Conservation (phyloP, 768 basidiomycete species). For the Hericium coralloides region DNA sequence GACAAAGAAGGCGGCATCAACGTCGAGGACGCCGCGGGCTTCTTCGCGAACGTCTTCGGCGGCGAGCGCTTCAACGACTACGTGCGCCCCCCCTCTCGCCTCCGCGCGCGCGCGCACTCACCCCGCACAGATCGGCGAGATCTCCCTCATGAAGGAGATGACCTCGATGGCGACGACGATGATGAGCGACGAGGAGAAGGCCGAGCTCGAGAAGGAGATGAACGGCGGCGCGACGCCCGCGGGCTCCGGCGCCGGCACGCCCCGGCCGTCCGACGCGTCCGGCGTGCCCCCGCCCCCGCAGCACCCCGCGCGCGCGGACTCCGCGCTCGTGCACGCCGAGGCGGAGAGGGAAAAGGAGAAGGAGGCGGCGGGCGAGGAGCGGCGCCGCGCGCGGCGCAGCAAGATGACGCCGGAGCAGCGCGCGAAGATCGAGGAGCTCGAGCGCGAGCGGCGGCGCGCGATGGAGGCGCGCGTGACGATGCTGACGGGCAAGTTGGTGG, state of each 20-base stretch:
- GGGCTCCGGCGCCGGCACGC: not conserved
- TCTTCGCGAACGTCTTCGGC: slow-evolving; percentile 95
- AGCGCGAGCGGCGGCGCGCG: slow-evolving; percentile 69
- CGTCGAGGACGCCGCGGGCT: slow-evolving; percentile 88
- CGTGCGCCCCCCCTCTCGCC: slow-evolving; percentile 36
- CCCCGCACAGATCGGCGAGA: slow-evolving; percentile 82
- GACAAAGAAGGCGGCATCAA: slow-evolving; percentile 71
- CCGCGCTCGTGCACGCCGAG: not conserved
- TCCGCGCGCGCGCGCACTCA: not conserved
- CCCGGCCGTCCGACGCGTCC: not conserved
- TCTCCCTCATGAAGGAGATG: slow-evolving; percentile 92
- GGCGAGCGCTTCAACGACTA: slow-evolving; percentile 88
- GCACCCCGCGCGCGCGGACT: not conserved
- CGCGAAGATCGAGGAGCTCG: slow-evolving; percentile 75
- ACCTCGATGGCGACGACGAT: slow-evolving; percentile 75
- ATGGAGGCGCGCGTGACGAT: slow-evolving; percentile 70
- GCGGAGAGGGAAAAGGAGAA: slow-evolving; percentile 25
- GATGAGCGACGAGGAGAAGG: slow-evolving; percentile 89
- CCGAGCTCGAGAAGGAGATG: slow-evolving; percentile 58
- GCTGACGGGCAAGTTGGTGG: slow-evolving; percentile 72
- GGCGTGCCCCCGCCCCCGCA: not conserved
- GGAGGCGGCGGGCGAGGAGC: slow-evolving; percentile 26
- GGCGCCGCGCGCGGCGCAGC: slow-evolving; percentile 26
- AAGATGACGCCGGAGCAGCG: slow-evolving; percentile 77
- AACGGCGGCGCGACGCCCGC: slow-evolving; percentile 26